Conservation (phyloP, 495 filamentous ascomycete species). For the Tuber borchii region DNA sequence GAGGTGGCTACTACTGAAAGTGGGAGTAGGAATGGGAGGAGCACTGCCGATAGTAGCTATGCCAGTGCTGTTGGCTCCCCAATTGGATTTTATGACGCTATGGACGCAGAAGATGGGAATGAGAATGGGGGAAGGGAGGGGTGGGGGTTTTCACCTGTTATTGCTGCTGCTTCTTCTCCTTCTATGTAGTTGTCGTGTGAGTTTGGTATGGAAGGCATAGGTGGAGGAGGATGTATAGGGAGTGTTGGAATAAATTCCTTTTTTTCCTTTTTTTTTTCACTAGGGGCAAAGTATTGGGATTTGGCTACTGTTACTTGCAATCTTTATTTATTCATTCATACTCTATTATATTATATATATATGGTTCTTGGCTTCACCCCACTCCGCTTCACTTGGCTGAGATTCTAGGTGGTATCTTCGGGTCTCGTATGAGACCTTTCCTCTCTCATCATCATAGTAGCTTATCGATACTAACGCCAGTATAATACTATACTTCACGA, state of each 20-base stretch:
- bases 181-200: background rate
- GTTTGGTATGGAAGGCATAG: background rate
- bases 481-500: background rate
- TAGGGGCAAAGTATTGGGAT: too few relatives aligned
- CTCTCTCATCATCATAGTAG: too few relatives aligned
- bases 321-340: too few relatives aligned
- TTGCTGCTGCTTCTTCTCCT: background rate
- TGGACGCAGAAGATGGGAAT: constrained; percentile 11
- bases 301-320: too few relatives aligned
- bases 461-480: background rate
- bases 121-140: constrained; percentile 1
- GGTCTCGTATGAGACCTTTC: background rate
- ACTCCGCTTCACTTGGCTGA: background rate
- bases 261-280: background rate
- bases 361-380: background rate
- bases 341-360: too few relatives aligned
- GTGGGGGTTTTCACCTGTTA: constrained; percentile 1
- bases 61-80: constrained; percentile 30
- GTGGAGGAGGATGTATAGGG: background rate
- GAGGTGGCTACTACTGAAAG: too few relatives aligned
- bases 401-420: background rate
- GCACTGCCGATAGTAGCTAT: constrained; percentile 33
- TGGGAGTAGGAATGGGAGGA: too few relatives aligned
- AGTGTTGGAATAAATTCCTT: background rate
- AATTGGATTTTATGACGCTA: constrained; percentile 10